Base-by-base conservation (phyloP, 257 asterid genomes). In the Striga asiatica region DNA sequence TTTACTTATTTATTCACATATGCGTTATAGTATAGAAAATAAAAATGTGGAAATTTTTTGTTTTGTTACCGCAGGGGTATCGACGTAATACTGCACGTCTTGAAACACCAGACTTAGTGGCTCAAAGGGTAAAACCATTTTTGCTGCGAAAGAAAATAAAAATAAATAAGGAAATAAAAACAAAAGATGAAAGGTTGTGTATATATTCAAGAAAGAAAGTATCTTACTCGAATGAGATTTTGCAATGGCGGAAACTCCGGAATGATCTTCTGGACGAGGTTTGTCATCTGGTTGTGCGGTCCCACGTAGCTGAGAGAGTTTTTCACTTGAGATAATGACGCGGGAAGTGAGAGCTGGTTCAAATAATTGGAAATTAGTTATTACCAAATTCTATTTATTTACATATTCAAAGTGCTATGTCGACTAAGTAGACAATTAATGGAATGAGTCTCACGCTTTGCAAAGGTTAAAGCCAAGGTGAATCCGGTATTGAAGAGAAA, bases 41-140 rank as follows among this genome's bases (percentile, higher is more conserved):
- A n/a, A 37, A 37, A 10, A 37, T 11, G 1, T 1, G 13, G 5
- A 11, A 37, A 37, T 7, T 12, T 2, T 2, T 5, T n/a, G 16
- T 38, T 41, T 56, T 13, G 22, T 67, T 69, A 83, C 93, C 77
- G 16, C 7, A 16, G 85, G 83, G 11, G 81, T 67, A 17, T 75
- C 83, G 16, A 80, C 52, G 34, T 60, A 77, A 68, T 80, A 83
- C 16, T 79, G 81, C 57, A 83, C 74, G 37, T 80, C 76, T 54
- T 74, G 66, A 67, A 83, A 83, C 56, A 72, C 78, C 14, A 83
- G 39, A 23, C 63, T 62, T 20, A 68, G 61, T 13, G 83, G 81
- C 68, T 83, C 81, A 65, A 79, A 82, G 27, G 88, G 93, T 53
- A 82, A 72, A 46, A 73, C 81, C 85, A 80, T 73, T 65, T 65